These are phyloP conservation scores for Tieghemiomyces parasiticus DNA, from an alignment of 192 early-diverging fungal species.

Conservation along the genomic window DNA sequence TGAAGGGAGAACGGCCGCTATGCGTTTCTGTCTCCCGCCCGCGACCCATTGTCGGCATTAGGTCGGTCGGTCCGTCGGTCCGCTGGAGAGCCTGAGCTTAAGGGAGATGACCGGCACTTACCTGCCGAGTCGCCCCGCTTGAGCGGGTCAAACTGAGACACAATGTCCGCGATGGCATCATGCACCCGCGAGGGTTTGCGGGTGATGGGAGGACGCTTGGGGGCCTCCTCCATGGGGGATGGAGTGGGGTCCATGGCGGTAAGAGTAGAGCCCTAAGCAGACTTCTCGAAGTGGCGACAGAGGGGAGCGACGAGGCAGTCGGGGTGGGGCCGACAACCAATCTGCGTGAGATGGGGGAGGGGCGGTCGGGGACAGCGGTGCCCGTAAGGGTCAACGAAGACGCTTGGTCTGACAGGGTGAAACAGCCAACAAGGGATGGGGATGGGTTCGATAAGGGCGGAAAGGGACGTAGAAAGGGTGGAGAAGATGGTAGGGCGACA, in stretches of 20 bases:
- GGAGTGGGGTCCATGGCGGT: not conserved
- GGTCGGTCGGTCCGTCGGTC: no score
- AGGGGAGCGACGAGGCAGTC: not conserved
- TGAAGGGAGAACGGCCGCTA: no score
- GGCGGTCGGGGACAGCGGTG: not conserved
- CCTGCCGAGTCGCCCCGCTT: not conserved
- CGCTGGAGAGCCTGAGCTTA: not conserved
- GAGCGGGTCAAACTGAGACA: constrained; percentile 33
- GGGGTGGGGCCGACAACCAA: not conserved
- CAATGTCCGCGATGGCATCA: constrained; percentile 34
- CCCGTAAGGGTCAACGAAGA: not conserved
- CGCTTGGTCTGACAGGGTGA: not conserved
- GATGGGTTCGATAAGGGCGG: no score
- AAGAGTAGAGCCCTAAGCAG: not conserved
- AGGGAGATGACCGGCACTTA: no score
- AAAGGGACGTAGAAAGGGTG: no score
- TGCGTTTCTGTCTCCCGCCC: no score
- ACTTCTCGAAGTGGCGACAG: no score
- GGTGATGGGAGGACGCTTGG: not conserved
- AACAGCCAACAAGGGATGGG: not conserved
- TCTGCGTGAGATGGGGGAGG: not conserved
- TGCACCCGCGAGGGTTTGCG: constrained; percentile 22
- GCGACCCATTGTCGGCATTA: no score
- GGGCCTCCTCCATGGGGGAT: not conserved
- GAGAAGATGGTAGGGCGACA: no score